Conservation (phyloP, 257 asterid species). For the Fraxinus anomala region DNA sequence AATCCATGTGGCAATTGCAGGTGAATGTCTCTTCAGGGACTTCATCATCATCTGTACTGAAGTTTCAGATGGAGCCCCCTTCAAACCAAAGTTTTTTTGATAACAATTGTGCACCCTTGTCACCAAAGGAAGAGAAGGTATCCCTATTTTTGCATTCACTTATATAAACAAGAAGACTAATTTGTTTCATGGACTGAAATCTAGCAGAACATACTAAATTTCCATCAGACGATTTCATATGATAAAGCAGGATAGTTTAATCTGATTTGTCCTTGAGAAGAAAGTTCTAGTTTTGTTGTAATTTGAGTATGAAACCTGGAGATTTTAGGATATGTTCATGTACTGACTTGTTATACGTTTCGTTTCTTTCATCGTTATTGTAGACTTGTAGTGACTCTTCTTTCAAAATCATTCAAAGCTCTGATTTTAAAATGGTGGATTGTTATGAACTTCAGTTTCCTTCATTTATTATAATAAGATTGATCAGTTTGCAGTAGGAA, state of each 20-base stretch:
- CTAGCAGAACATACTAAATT: neutral
- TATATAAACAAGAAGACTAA: neutral
- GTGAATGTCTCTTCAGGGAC: slow-evolving; percentile 60
- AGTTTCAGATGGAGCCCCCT: slow-evolving; percentile 93
- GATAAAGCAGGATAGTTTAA: neutral
- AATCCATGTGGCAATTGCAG: slow-evolving; percentile 33
- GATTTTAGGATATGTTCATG: neutral
- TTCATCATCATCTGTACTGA: slow-evolving; percentile 48
- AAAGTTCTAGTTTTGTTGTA: neutral
- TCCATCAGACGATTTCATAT: neutral
- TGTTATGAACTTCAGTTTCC: neutral
- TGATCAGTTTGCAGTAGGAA: neutral
- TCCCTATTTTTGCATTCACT: neutral
- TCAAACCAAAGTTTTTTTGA: slow-evolving; percentile 78
- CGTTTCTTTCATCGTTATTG: no score
- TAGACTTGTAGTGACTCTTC: neutral
- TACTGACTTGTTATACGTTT: neutral
- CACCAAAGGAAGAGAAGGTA: slow-evolving; percentile 77
- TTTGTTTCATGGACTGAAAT: neutral
- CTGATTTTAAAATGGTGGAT: neutral
- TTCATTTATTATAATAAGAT: slow-evolving; percentile 1
- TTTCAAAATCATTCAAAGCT: neutral
- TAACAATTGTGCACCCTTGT: slow-evolving; percentile 42
- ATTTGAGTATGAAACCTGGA: neutral
- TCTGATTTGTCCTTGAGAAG: neutral